Evolutionary conservation across 371 early-diverging fungal genomes (phyloP).

Genomic region (Thermomucor indicae-seudaticae): DNA sequence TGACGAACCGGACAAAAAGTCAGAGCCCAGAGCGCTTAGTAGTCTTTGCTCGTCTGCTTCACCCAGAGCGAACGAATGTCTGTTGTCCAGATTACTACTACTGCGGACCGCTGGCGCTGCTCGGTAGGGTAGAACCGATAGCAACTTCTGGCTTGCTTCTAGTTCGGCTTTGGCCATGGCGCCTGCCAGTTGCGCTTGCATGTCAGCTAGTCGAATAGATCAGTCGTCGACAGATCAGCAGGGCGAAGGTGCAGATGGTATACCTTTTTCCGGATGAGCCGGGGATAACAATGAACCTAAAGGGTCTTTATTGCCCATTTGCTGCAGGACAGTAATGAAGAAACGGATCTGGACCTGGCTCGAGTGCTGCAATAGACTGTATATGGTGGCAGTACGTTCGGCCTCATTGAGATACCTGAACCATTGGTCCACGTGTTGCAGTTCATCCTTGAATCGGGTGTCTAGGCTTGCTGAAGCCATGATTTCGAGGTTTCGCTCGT

Average conservation of each 20-base stretch:
- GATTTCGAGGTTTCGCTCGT: slow-evolving; percentile 87
- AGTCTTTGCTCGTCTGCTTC: slow-evolving; percentile 43
- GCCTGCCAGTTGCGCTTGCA: slow-evolving; percentile 53
- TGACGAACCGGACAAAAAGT: slow-evolving; percentile 3
- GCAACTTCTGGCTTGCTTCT: slow-evolving; percentile 53
- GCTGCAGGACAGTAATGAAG: slow-evolving; percentile 86
- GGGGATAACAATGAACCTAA: slow-evolving; percentile 49
- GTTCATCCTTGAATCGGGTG: slow-evolving; percentile 53
- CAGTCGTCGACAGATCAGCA: slow-evolving; percentile 1
- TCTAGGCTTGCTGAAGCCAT: slow-evolving; percentile 93
- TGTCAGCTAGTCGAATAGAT: slow-evolving; percentile 29
- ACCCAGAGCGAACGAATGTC: slow-evolving; percentile 57
- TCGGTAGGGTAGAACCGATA: slow-evolving; percentile 52
- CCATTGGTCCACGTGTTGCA: slow-evolving; percentile 93
- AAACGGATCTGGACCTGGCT: slow-evolving; percentile 90
- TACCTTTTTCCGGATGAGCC: slow-evolving; percentile 49
- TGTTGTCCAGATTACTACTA: not conserved
- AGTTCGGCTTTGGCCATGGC: slow-evolving; percentile 61
- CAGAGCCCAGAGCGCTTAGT: slow-evolving; percentile 4
- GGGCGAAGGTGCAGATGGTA: not conserved
- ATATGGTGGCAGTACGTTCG: slow-evolving; percentile 89
- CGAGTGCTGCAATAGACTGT: slow-evolving; percentile 84
- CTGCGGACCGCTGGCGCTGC: slow-evolving; percentile 35
- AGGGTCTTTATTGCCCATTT: slow-evolving; percentile 78
- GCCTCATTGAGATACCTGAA: slow-evolving; percentile 85